A percentile compares a stretch with the other conserved stretches of the same genome.
Conservation (phyloP, 257 asterid species). For the Nemophila menziesii region DNA sequence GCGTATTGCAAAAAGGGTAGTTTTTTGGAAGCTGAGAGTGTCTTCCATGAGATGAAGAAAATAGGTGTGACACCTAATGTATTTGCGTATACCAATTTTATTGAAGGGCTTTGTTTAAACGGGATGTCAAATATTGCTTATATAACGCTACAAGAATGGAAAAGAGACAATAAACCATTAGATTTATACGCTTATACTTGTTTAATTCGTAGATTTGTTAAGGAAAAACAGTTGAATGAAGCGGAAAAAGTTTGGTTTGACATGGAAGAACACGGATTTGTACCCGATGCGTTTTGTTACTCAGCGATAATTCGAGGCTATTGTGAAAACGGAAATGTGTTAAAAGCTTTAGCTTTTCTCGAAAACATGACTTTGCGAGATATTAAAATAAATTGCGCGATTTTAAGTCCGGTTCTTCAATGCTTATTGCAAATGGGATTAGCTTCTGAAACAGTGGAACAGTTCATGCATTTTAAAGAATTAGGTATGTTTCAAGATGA, state of each 20-base stretch:
- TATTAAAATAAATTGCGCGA: slow-evolving; percentile 40
- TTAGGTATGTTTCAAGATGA: slow-evolving; percentile 52
- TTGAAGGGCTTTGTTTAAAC: slow-evolving; percentile 50
- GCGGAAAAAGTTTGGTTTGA: slow-evolving; percentile 42
- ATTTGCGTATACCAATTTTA: slow-evolving; percentile 30
- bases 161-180: slow-evolving; percentile 17
- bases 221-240: slow-evolving; percentile 37
- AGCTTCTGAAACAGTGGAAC: slow-evolving; percentile 36
- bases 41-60: slow-evolving; percentile 51
- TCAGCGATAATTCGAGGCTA: slow-evolving; percentile 45
- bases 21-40: slow-evolving; percentile 38
- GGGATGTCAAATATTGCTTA: slow-evolving; percentile 36
- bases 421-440: slow-evolving; percentile 54
- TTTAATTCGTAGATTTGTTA: slow-evolving; percentile 53
- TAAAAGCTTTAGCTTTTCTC: slow-evolving; percentile 38
- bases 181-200: slow-evolving; percentile 32
- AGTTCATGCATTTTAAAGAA: slow-evolving; percentile 32
- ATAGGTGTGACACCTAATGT: slow-evolving; percentile 47
- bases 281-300: slow-evolving; percentile 32
- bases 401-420: slow-evolving; percentile 50
- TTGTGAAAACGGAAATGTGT: slow-evolving; percentile 43
- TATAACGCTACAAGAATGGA: slow-evolving; percentile 23
- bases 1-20: slow-evolving; percentile 43
- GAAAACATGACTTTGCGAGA: slow-evolving; percentile 50
- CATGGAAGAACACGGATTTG: slow-evolving; percentile 44